Conservation (phyloP, 129 eudicot genomes). For the Ambrosia artemisiifolia region DNA sequence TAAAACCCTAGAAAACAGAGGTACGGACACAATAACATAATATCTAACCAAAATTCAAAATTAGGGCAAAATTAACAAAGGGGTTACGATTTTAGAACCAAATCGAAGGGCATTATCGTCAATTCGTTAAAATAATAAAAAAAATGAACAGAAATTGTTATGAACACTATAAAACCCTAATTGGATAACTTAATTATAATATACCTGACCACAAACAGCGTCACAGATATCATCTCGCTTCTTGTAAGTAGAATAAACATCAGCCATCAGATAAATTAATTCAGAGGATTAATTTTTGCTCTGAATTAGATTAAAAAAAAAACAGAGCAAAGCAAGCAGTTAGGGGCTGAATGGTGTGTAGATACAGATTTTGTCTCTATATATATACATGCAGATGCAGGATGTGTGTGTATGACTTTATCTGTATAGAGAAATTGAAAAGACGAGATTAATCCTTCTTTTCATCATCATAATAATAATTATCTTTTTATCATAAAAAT, state of each 20-base stretch:
- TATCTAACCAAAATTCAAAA: neutral
- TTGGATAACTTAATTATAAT: constrained; percentile 2
- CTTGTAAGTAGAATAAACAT: constrained; percentile 54
- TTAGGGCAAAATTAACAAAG: constrained; percentile 3
- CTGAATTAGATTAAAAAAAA: neutral
- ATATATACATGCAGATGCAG: constrained; percentile 31
- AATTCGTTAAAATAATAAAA: constrained; percentile 17
- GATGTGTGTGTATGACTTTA: no score
- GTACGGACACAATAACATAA: neutral
- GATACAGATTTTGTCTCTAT: constrained; percentile 27
- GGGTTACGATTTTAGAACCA: neutral
- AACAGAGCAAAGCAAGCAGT: no score
- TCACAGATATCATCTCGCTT: constrained; percentile 68
- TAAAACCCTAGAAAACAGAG: constrained; percentile 16
- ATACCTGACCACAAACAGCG: constrained; percentile 59
- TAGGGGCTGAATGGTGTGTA: constrained; percentile 11
- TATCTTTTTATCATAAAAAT: neutral
- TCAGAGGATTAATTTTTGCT: neutral
- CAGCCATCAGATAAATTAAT: constrained; percentile 26
- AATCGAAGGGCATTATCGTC: constrained; percentile 8
- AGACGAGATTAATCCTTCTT: constrained; percentile 11
- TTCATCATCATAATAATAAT: neutral
- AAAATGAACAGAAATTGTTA: neutral
- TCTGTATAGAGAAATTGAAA: constrained; percentile 31
- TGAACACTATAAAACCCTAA: constrained; percentile 2